phyloP scores from a whole-genome alignment of 164 flowering plant species.

The Magnolia officinalis region DNA sequence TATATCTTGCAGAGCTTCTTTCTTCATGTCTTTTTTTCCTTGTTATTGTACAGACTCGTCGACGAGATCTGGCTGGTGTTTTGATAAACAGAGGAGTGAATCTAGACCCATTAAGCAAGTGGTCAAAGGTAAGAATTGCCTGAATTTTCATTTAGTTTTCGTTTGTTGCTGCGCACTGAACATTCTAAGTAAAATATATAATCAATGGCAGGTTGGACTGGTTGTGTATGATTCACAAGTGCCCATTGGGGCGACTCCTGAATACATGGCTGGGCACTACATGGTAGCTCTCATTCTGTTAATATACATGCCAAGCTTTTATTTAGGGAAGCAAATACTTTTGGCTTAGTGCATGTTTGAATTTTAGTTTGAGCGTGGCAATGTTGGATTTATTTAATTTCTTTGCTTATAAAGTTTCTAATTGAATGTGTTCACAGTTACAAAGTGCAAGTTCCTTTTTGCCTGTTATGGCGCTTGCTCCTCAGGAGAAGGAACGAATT shows the following conservation, averaged over 20 bases:
- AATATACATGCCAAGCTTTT: not conserved
- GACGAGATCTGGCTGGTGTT: constrained; percentile 90
- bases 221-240: constrained; percentile 97
- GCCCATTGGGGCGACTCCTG: constrained; percentile 98
- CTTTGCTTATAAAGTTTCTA: constrained; percentile 1
- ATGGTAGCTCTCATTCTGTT: constrained; percentile 45
- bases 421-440: constrained; percentile 43
- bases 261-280: constrained; percentile 97
- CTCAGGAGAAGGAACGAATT: constrained; percentile 84
- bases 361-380: not conserved
- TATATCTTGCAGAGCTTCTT: not conserved
- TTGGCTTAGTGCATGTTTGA: not conserved
- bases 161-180: not conserved
- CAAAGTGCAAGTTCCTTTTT: constrained; percentile 96
- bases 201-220: constrained; percentile 74
- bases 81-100: constrained; percentile 92
- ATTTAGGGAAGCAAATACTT: not conserved
- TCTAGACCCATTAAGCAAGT: constrained; percentile 84
- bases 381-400: not conserved
- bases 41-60: constrained; percentile 49
- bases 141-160: not conserved
- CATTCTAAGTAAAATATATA: not conserved
- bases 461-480: constrained; percentile 99
- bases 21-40: not conserved
- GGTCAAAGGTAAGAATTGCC: constrained; percentile 78